phyloP scores from a whole-genome alignment of 2,329 filamentous ascomycete species.

The Lasiodiplodia sp. region DNA sequence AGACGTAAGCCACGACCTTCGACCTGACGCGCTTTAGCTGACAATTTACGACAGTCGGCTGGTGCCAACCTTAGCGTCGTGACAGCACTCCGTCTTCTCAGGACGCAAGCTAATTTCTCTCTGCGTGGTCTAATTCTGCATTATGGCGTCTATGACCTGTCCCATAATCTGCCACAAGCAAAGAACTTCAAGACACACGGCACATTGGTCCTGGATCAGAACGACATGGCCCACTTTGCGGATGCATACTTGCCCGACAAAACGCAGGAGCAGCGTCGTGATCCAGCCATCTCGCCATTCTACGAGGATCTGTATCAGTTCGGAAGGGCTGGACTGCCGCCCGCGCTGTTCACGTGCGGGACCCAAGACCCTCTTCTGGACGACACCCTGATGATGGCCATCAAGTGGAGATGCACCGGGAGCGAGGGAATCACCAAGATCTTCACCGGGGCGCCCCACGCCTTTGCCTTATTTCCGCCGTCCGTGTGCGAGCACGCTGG shows the following conservation, averaged over 20 bases:
- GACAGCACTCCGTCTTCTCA: conserved; percentile 57
- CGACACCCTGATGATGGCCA: conserved; percentile 61
- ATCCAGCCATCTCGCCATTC: conserved; percentile 58
- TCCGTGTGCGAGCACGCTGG: conserved; percentile 46
- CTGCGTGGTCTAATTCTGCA: conserved; percentile 61
- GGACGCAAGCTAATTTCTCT: conserved; percentile 46
- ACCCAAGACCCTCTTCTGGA: conserved; percentile 63
- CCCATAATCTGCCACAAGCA: conserved; percentile 50
- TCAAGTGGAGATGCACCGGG: conserved; percentile 62
- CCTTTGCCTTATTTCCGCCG: conserved; percentile 55
- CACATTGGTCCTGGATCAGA: conserved; percentile 54
- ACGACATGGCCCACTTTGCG: conserved; percentile 56
- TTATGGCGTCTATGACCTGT: conserved; percentile 61
- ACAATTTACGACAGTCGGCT: conserved; percentile 54
- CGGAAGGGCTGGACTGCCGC: conserved; percentile 51
- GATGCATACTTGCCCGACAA: conserved; percentile 55
- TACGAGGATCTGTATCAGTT: conserved; percentile 53
- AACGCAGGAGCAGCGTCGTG: conserved; percentile 49
- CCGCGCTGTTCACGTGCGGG: conserved; percentile 62
- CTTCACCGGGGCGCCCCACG: conserved; percentile 63
- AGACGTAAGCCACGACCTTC: conserved; percentile 45
- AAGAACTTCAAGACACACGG: conserved; percentile 38
- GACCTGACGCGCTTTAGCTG: conserved; percentile 52
- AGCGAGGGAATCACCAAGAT: conserved; percentile 61
- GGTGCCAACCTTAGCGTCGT: conserved; percentile 60